Evolutionary conservation across 2,329 filamentous ascomycete species (phyloP).

Genomic region (Aspergillus sp.): DNA sequence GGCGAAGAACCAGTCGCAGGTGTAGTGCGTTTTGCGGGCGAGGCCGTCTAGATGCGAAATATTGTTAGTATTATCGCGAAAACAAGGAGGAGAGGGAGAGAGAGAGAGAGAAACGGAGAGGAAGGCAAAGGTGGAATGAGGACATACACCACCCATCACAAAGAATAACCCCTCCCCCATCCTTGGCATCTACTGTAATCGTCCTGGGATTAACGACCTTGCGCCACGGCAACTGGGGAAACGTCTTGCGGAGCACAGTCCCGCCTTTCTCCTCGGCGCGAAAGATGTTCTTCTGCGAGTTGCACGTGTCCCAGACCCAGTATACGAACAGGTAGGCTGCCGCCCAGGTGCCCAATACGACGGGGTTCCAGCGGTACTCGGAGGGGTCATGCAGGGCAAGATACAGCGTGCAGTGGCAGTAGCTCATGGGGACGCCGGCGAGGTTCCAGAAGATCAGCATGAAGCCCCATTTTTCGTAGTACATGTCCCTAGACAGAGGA

Average conservation of each 20-base stretch:
- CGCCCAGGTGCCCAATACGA: slow-evolving; percentile 66
- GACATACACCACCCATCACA: slow-evolving; percentile 78
- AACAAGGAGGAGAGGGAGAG: neutral
- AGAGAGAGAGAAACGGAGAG: neutral
- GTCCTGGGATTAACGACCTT: slow-evolving; percentile 76
- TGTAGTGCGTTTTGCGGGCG: slow-evolving; percentile 79
- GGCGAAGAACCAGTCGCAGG: slow-evolving; percentile 78
- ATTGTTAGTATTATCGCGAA: neutral
- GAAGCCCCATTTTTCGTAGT: slow-evolving; percentile 94
- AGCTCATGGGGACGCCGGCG: slow-evolving; percentile 84
- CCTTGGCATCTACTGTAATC: slow-evolving; percentile 64
- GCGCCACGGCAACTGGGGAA: slow-evolving; percentile 87
- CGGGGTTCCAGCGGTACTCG: slow-evolving; percentile 74
- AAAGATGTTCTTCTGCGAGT: slow-evolving; percentile 92
- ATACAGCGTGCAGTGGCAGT: slow-evolving; percentile 91
- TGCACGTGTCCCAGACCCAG: slow-evolving; percentile 89
- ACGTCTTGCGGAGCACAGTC: slow-evolving; percentile 70
- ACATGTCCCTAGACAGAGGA: slow-evolving; percentile 69
- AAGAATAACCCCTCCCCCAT: slow-evolving; percentile 70
- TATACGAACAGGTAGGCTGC: slow-evolving; percentile 78
- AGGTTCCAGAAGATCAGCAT: slow-evolving; percentile 99
- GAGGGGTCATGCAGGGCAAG: slow-evolving; percentile 79
- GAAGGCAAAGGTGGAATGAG: neutral
- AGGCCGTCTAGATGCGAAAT: slow-evolving; percentile 57
- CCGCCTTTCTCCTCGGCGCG: slow-evolving; percentile 76